Conservation (phyloP, 2,329 filamentous ascomycete genomes). For the Penicillium sp. region DNA sequence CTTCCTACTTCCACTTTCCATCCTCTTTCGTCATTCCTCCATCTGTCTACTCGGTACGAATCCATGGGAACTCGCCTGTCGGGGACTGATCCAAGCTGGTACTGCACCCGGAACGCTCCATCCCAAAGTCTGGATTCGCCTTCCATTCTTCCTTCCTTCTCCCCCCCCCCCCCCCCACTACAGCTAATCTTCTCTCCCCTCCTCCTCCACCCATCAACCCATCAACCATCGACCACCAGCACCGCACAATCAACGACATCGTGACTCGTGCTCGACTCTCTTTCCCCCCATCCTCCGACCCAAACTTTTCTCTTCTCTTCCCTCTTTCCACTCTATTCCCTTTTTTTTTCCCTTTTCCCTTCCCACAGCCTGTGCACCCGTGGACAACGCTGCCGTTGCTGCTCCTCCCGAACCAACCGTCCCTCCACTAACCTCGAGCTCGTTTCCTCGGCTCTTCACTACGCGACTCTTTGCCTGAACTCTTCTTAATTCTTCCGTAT, state of each 20-base stretch:
- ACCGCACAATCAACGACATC: conserved; percentile 26
- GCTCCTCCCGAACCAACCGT: conserved; percentile 12
- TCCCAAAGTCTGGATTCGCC: conserved; percentile 28
- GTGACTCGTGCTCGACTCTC: conserved; percentile 29
- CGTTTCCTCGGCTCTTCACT: conserved; percentile 24
- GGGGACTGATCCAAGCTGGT: conserved; percentile 5
- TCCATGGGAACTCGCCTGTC: conserved; percentile 10
- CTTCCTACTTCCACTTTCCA: background rate
- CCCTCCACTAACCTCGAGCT: conserved; percentile 7
- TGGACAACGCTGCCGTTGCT: conserved; percentile 1
- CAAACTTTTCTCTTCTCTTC: conserved; percentile 30
- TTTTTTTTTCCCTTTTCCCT: conserved; percentile 7
- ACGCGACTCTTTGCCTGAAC: conserved; percentile 23
- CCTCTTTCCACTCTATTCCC: conserved; percentile 21
- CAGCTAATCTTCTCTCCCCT: conserved; percentile 21
- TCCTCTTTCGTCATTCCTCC: background rate
- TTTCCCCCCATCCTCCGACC: conserved; percentile 23
- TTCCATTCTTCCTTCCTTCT: conserved; percentile 15
- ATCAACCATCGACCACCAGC: conserved; percentile 6
- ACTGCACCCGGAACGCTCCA: conserved; percentile 41
- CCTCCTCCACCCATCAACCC: conserved; percentile 1
- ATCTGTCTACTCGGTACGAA: background rate
- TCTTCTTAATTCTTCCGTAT: conserved; percentile 19
- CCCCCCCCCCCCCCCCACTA: conserved; percentile 28
- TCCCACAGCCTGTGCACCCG: conserved; percentile 12